phyloP scores from a whole-genome alignment of 75 land plant genomes.

The Cunninghamia lanceolata region DNA sequence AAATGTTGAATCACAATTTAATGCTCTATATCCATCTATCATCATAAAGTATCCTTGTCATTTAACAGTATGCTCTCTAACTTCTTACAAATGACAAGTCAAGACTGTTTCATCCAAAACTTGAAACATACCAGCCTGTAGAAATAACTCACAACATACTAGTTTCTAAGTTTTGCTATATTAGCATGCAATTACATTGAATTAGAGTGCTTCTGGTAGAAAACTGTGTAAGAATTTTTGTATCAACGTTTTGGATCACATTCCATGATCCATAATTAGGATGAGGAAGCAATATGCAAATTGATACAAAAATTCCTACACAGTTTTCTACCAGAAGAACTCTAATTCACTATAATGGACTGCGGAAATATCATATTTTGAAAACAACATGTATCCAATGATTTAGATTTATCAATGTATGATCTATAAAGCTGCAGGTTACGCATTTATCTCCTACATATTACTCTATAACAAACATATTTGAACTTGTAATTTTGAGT shows the following conservation, averaged over 20 bases:
- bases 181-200: neutral
- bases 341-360: too few relatives aligned
- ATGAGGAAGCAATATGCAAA: too few relatives aligned
- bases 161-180: too few relatives aligned
- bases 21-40: neutral
- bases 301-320: too few relatives aligned
- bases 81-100: neutral
- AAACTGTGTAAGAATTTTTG: too few relatives aligned
- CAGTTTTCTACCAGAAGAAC: too few relatives aligned
- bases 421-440: neutral
- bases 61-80: neutral
- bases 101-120: neutral
- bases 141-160: neutral
- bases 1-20: neutral
- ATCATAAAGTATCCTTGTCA: neutral
- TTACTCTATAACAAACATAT: too few relatives aligned
- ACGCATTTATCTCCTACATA: neutral
- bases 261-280: too few relatives aligned
- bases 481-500: constrained; percentile 6
- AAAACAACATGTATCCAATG: neutral
- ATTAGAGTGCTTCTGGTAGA: too few relatives aligned
- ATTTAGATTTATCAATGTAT: neutral
- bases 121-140: neutral
- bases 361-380: neutral
- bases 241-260: too few relatives aligned